Conservation (phyloP, 306 rosid genomes). For the Comarum palustre region DNA sequence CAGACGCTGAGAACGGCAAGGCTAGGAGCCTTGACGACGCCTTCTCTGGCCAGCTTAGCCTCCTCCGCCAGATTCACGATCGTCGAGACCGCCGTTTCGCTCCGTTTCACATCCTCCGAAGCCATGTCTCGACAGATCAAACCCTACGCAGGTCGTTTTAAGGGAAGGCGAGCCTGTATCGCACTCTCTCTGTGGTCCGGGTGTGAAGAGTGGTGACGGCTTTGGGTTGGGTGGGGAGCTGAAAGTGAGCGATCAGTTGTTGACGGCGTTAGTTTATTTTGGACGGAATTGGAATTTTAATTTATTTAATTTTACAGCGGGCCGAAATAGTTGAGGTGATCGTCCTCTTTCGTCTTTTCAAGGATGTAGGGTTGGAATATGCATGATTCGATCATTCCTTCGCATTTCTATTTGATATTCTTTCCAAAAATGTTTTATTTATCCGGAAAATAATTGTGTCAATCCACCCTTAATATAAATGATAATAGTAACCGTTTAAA, state of each 20-base stretch:
- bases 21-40: conserved; percentile 66
- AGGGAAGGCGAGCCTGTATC: conserved; percentile 19
- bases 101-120: conserved; percentile 84
- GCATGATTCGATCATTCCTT: neutral
- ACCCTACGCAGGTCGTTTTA: conserved; percentile 20
- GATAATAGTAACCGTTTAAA: too few relatives aligned
- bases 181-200: neutral
- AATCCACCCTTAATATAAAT: too few relatives aligned
- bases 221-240: neutral
- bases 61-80: conserved; percentile 89
- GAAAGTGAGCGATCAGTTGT: neutral
- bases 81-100: conserved; percentile 75
- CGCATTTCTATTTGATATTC: neutral
- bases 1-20: conserved; percentile 62
- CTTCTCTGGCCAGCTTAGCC: conserved; percentile 87
- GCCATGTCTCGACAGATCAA: conserved; percentile 48
- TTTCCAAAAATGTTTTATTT: too few relatives aligned
- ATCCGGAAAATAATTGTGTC: too few relatives aligned
- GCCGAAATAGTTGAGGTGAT: neutral
- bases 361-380: neutral
- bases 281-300: neutral
- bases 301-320: neutral
- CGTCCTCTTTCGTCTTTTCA: neutral
- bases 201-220: conserved; percentile 21
- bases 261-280: conserved; percentile 19